These are phyloP conservation scores for Trichoderma virens DNA, from an alignment of 495 filamentous ascomycete species.

Conservation along the genomic window DNA sequence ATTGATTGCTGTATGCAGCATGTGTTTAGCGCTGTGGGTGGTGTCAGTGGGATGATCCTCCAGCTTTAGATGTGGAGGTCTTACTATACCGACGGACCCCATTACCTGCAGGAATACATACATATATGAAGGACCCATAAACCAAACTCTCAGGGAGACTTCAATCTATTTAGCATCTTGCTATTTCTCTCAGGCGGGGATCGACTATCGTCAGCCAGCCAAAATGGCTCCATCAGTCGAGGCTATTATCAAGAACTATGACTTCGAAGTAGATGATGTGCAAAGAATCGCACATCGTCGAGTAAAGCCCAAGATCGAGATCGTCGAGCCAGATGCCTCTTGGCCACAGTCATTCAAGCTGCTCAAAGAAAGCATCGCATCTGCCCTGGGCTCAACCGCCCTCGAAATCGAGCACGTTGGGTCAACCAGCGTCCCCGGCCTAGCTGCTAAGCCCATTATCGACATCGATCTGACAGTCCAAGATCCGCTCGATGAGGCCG, in stretches of 20 bases:
- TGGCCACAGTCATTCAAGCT: constrained; percentile 33
- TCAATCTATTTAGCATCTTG: too few species aligned
- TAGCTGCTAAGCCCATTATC: constrained; percentile 42
- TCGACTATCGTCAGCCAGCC: too few species aligned
- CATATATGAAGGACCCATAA: too few species aligned
- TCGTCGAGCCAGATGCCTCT: constrained; percentile 33
- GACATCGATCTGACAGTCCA: constrained; percentile 42
- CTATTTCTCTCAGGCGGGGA: too few species aligned
- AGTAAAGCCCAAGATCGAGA: constrained; percentile 20
- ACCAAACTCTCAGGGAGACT: too few species aligned
- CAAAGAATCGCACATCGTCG: constrained; percentile 20
- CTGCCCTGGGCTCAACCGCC: constrained; percentile 22
- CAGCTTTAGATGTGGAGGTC: too few species aligned
- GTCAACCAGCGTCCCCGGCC: constrained; percentile 42
- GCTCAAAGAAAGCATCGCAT: constrained; percentile 20
- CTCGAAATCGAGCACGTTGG: constrained; percentile 33
- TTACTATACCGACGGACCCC: too few species aligned
- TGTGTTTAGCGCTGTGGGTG: too few species aligned
- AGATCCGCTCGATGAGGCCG: constrained; percentile 28
- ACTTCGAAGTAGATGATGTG: not conserved
- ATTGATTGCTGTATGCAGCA: too few species aligned
- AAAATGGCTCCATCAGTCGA: not conserved
- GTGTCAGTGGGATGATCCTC: too few species aligned
- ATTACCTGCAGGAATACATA: too few species aligned
- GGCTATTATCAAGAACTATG: constrained; percentile 1